Evolutionary conservation across 2,329 filamentous ascomycete genomes (phyloP).

Genomic region (Hortaea sp.): DNA sequence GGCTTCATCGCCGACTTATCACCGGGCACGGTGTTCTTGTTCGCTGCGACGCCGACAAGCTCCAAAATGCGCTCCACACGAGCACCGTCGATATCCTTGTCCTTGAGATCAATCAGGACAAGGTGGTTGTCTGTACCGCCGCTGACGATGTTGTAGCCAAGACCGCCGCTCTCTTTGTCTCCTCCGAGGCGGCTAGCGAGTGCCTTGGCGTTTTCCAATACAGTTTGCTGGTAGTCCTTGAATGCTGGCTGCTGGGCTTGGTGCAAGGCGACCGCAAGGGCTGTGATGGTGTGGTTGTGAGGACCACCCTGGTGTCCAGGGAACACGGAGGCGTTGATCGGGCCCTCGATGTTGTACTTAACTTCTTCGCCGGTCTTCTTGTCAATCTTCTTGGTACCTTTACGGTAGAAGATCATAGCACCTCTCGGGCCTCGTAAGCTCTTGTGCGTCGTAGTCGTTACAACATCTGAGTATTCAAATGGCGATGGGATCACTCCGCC

Average conservation of each 20-base stretch:
- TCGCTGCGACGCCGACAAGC: slow-evolving; percentile 96
- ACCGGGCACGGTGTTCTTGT: slow-evolving; percentile 97
- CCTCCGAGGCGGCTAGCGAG: slow-evolving; percentile 60
- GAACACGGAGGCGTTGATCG: slow-evolving; percentile 96
- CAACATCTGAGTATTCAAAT: slow-evolving; percentile 82
- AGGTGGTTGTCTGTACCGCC: slow-evolving; percentile 97
- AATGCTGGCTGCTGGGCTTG: slow-evolving; percentile 86
- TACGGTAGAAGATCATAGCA: slow-evolving; percentile 97
- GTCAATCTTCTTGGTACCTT: slow-evolving; percentile 74
- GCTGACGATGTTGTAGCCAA: slow-evolving; percentile 81
- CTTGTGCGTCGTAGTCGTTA: slow-evolving; percentile 98
- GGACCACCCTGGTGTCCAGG: slow-evolving; percentile 96
- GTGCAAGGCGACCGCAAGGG: slow-evolving; percentile 85
- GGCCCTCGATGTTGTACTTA: slow-evolving; percentile 79
- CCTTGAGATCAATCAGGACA: slow-evolving; percentile 83
- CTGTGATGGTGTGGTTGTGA: slow-evolving; percentile 98
- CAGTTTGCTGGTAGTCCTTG: slow-evolving; percentile 81
- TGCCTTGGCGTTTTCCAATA: slow-evolving; percentile 82
- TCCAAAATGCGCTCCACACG: slow-evolving; percentile 93
- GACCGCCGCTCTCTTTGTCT: slow-evolving; percentile 61
- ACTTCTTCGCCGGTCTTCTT: slow-evolving; percentile 77
- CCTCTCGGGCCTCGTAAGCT: slow-evolving; percentile 88
- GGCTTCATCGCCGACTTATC: slow-evolving; percentile 90
- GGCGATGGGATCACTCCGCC: slow-evolving; percentile 85
- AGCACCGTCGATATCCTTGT: slow-evolving; percentile 79